A percentile compares a stretch with the other conserved stretches of the same genome.
Conservation (phyloP, 495 filamentous ascomycete species). For the Parathielavia hyrcaniae region DNA sequence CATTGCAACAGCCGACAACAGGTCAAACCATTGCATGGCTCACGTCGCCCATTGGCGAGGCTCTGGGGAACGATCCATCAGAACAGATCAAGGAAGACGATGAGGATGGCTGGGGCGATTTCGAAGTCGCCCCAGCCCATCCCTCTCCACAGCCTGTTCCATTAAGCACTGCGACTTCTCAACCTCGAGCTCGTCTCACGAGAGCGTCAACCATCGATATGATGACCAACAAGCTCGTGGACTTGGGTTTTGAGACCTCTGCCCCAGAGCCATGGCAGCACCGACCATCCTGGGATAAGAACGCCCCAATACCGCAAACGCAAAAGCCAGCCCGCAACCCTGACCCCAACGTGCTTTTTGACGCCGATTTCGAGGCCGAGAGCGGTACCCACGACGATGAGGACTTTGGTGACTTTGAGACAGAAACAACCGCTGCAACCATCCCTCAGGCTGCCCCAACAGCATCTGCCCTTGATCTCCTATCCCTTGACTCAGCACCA, state of each 20-base stretch:
- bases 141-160: conserved; percentile 7
- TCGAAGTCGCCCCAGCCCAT: conserved; percentile 50
- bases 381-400: conserved; percentile 31
- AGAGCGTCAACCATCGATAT: conserved; percentile 43
- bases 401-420: conserved; percentile 49
- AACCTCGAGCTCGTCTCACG: conserved; percentile 28
- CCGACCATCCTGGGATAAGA: conserved; percentile 19
- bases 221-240: conserved; percentile 41
- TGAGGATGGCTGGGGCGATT: conserved; percentile 72
- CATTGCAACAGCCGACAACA: conserved; percentile 14
- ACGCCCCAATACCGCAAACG: background rate
- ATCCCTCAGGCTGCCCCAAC: conserved; percentile 7
- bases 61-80: conserved; percentile 15
- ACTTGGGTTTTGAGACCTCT: conserved; percentile 24
- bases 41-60: conserved; percentile 9
- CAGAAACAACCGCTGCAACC: conserved; percentile 21
- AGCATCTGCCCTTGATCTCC: conserved; percentile 18
- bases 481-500: conserved; percentile 22
- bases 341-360: conserved; percentile 44
- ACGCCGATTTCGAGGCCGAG: conserved; percentile 43
- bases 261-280: conserved; percentile 19
- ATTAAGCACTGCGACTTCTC: conserved; percentile 6
- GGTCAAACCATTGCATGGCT: conserved; percentile 19
- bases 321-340: conserved; percentile 20
- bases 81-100: conserved; percentile 37